A percentile compares a stretch with the other conserved stretches of the same genome.
phyloP scores from a whole-genome alignment of 2,329 filamentous ascomycete genomes.

The Leptographium galeiforme region DNA sequence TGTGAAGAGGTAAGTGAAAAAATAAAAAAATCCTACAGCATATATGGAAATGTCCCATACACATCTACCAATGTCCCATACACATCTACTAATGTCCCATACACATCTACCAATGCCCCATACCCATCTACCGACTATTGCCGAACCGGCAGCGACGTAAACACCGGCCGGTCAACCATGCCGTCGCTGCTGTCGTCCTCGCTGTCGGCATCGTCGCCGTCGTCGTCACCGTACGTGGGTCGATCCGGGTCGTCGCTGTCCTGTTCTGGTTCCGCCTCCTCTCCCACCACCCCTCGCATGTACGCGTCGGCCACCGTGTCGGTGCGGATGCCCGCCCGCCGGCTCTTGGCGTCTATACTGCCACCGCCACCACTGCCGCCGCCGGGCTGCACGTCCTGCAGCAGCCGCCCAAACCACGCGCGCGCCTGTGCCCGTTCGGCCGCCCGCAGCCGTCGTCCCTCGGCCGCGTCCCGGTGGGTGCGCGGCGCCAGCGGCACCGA shows the following conservation, averaged over 20 bases:
- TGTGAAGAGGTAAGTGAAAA: too few species aligned
- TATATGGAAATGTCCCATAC: too few species aligned
- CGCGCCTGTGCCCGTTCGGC: constrained; percentile 24
- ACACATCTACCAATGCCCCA: too few species aligned
- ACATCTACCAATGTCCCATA: too few species aligned
- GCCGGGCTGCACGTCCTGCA: constrained; percentile 11
- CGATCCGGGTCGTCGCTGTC: constrained; percentile 15
- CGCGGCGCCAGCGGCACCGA: constrained; percentile 26
- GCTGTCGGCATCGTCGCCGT: constrained; percentile 13
- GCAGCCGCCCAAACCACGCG: constrained; percentile 23
- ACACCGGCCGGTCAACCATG: constrained; percentile 16
- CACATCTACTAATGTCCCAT: too few species aligned
- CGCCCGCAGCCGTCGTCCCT: constrained; percentile 17
- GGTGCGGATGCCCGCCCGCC: background rate
- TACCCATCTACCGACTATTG: too few species aligned
- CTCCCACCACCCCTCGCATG: background rate
- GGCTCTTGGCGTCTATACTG: background rate
- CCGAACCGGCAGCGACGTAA: constrained; percentile 19
- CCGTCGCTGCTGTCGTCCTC: constrained; percentile 14
- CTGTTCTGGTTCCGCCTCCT: background rate
- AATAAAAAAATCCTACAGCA: too few species aligned
- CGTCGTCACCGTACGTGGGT: constrained; percentile 14
- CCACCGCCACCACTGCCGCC: constrained; percentile 10
- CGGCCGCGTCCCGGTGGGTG: constrained; percentile 14
- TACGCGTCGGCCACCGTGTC: constrained; percentile 7